Evolutionary conservation across 169 alveolate genomes (phyloP), one percentile per base, ranked within the genome.

Genomic region (Cryptosporidium tyzzeri): DNA sequence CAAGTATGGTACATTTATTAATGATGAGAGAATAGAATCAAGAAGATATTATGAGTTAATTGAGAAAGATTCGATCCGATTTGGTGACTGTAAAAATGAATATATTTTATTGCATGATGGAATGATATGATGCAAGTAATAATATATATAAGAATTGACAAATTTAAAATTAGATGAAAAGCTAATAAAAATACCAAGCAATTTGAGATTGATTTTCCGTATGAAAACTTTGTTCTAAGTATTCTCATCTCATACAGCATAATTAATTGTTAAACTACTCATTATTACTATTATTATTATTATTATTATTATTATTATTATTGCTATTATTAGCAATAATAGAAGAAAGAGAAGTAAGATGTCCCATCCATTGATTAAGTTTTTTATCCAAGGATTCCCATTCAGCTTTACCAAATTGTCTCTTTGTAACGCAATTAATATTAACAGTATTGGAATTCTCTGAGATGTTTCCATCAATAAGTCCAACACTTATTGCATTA

Each of bases 1-100:
- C 80, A 96, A 98, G 12, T 96, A 96, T 89, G 98, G 99, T 48
- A 97, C 99, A 10, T 96, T 67, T 51, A 86, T 98, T 71, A 98
- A 98, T 92, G 96, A 95, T 21, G 97, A 94, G 51, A 91, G 93
- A 80, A 93, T 98, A 29, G 98, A 97, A 48, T 89, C 97, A 16
- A 95, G 97, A 23, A 92, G 98, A 85, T 98, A 96, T 93, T 96
- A 96, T 93, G 98, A 98, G 92, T 86, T 98, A 84, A 74, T 93
- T 84, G 94, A 91, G 16, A 91, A 94, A 67, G 98, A 96, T 86
- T 70, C 93, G 12, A 39, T 96, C 5, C 92, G 91, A 73, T 95
- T 96, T 84, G 98, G 97, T 3, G 75, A 80, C 12, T 89, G 94
- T 45, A 84, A 86, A 29, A 92, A 95, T 50, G 97, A 96, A 55